Percentiles rank a stretch among this genome's conserved stretches.
These are phyloP conservation scores for Rosa rugosa DNA, from an alignment of 306 rosid genomes.

Conservation along the genomic window DNA sequence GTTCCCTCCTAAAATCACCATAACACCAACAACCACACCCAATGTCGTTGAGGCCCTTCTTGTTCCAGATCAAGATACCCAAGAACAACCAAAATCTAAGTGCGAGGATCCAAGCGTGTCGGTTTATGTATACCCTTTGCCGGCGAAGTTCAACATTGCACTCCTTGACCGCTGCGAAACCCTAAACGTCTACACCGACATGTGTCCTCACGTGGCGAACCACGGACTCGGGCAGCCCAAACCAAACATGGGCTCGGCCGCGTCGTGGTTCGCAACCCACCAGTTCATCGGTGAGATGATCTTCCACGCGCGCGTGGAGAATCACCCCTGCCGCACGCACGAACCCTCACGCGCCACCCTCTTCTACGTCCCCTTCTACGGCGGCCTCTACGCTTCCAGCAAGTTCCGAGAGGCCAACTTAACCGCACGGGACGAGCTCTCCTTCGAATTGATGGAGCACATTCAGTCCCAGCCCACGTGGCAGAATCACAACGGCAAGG, in stretches of 20 bases:
- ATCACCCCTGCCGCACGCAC: conserved; percentile 71
- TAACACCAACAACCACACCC: not conserved
- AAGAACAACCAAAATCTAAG: conserved; percentile 7
- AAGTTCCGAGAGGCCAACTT: conserved; percentile 53
- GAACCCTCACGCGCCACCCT: conserved; percentile 54
- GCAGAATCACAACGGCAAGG: conserved; percentile 39
- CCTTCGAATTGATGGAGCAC: conserved; percentile 38
- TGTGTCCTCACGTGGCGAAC: conserved; percentile 84
- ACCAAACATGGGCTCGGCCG: conserved; percentile 10
- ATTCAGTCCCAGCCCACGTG: conserved; percentile 38
- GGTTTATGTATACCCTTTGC: conserved; percentile 62
- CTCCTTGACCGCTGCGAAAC: conserved; percentile 48
- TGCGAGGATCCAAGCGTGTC: conserved; percentile 39
- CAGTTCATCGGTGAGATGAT: conserved; percentile 87
- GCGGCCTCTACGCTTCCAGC: conserved; percentile 77
- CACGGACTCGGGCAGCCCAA: conserved; percentile 68
- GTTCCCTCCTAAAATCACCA: conserved; percentile 24
- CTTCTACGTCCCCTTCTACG: conserved; percentile 85
- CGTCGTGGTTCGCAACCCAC: conserved; percentile 71
- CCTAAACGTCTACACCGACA: conserved; percentile 79
- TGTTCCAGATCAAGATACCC: not conserved
- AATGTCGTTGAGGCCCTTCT: not conserved
- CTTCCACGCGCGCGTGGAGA: conserved; percentile 72
- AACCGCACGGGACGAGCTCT: conserved; percentile 52
- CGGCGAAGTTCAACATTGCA: conserved; percentile 56